Evolutionary conservation across 495 filamentous ascomycete genomes (phyloP), one percentile per base, ranked within the genome.

Genomic region (Parathielavia appendiculata): DNA sequence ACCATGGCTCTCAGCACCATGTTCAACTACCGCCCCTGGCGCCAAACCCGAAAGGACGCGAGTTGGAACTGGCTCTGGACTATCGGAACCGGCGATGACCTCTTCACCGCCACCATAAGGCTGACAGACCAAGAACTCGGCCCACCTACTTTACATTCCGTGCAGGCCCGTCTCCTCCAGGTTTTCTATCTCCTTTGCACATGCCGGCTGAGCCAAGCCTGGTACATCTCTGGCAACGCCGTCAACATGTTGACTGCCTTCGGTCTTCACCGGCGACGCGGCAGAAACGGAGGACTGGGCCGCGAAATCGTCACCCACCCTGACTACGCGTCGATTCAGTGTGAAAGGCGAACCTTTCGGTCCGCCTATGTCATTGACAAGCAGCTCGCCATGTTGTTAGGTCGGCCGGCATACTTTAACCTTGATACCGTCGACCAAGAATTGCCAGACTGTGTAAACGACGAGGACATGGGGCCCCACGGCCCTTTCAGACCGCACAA

Each of bases 321-420:
- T 0, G 62, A 67, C 30, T 65, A 69, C 20, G 57, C 64, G 43
- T 63, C 67, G 22, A 34, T 65, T 1, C 67, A 73, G 26, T 68
- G 69, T 53, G 62, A 59, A n/a, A 83, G 81, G 56, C 77, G 82
- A 5, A 77, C 79, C 6, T 82, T 85, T 26, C 84, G 81, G 81
- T 76, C 77, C 38, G 77, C 74, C 2, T 82, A 81, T 60, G 76
- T 76, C 26, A 60, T 84, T 14, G 82, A 84, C 64, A 81, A 78
- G 61, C 80, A 84, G 58, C 68, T 84, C n/a, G 79, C 77, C 55
- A 70, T 79, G 44, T 75, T 82, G 63, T 75, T 80, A 51, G 82
- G 82, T 1, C 65, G 80, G 14, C 81, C 82, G 9, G 63, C 73
- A n/a, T 56, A 79, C n/a, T 70, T 82, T 16, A 76, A 75, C 61